Conservation (phyloP, 352 stramenopile species). For the Phytopythium oedochilum region DNA sequence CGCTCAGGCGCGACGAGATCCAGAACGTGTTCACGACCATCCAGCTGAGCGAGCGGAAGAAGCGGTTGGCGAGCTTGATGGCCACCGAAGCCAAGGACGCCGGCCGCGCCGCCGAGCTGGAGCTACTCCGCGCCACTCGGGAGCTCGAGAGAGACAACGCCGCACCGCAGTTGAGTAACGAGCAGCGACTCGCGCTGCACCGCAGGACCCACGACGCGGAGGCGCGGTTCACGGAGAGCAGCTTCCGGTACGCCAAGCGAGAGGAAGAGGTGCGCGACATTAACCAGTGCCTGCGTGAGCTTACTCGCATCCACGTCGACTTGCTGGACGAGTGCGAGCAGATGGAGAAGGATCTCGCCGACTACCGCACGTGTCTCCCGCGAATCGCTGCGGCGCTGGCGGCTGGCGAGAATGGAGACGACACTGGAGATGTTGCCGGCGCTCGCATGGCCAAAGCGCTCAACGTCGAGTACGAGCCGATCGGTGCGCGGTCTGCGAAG, state of each 20-base stretch:
- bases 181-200: slow-evolving; percentile 41
- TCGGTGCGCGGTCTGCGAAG: slow-evolving; percentile 41
- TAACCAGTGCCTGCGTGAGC: slow-evolving; percentile 50
- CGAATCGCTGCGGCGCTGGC: slow-evolving; percentile 41
- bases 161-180: slow-evolving; percentile 21
- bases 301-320: slow-evolving; percentile 62
- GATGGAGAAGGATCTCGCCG: slow-evolving; percentile 51
- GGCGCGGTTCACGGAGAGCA: slow-evolving; percentile 49
- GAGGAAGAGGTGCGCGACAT: slow-evolving; percentile 72
- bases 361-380: slow-evolving; percentile 49
- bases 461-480: slow-evolving; percentile 56
- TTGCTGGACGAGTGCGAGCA: slow-evolving; percentile 50
- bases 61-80: slow-evolving; percentile 42
- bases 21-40: slow-evolving; percentile 68
- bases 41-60: slow-evolving; percentile 64
- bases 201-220: slow-evolving; percentile 23
- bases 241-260: slow-evolving; percentile 65
- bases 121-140: slow-evolving; percentile 40
- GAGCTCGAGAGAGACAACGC: slow-evolving; percentile 48
- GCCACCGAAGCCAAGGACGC: slow-evolving; percentile 42
- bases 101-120: slow-evolving; percentile 37
- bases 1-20: slow-evolving; percentile 49
- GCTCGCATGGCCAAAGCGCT: slow-evolving; percentile 49
- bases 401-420: slow-evolving; percentile 8
- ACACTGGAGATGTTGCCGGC: slow-evolving; percentile 39